These are phyloP conservation scores for Naganishia antarctica DNA, from an alignment of 768 basidiomycete species.

Conservation along the genomic window DNA sequence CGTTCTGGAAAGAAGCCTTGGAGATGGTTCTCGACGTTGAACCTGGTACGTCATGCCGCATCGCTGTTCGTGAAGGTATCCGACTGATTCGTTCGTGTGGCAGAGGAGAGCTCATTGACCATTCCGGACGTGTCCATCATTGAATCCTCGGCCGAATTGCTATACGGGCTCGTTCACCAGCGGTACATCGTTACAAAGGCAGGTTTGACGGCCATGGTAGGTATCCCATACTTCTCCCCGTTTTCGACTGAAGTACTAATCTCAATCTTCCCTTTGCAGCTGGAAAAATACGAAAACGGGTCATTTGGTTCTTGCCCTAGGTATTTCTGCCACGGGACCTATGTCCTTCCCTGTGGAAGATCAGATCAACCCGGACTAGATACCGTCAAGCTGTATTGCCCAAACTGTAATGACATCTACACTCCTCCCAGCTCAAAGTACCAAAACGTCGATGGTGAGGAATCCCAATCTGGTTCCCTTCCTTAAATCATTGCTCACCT, in stretches of 20 bases:
- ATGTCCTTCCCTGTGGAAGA: constrained; percentile 89
- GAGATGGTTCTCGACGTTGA: constrained; percentile 99
- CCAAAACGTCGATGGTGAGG: constrained; percentile 86
- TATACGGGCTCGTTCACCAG: constrained; percentile 96
- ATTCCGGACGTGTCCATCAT: constrained; percentile 98
- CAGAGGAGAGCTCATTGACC: constrained; percentile 78
- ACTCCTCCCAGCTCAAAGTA: constrained; percentile 91
- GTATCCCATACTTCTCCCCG: background rate
- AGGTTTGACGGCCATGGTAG: constrained; percentile 89
- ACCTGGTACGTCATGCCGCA: constrained; percentile 64
- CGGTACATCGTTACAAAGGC: constrained; percentile 92
- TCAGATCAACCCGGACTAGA: constrained; percentile 93
- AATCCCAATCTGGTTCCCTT: background rate
- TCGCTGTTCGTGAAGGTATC: constrained; percentile 6
- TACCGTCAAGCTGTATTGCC: constrained; percentile 96
- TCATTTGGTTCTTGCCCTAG: constrained; percentile 92
- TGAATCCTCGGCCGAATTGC: constrained; percentile 91
- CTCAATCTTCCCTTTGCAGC: constrained; percentile 53
- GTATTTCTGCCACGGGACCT: constrained; percentile 81
- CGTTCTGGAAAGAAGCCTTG: constrained; percentile 99
- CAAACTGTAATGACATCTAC: constrained; percentile 96
- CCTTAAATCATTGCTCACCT: background rate
- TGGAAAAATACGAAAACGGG: constrained; percentile 88
- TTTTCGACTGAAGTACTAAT: background rate
- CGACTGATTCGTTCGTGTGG: background rate